Evolutionary conservation across 495 filamentous ascomycete species (phyloP).

Genomic region (Neurospora sp.): DNA sequence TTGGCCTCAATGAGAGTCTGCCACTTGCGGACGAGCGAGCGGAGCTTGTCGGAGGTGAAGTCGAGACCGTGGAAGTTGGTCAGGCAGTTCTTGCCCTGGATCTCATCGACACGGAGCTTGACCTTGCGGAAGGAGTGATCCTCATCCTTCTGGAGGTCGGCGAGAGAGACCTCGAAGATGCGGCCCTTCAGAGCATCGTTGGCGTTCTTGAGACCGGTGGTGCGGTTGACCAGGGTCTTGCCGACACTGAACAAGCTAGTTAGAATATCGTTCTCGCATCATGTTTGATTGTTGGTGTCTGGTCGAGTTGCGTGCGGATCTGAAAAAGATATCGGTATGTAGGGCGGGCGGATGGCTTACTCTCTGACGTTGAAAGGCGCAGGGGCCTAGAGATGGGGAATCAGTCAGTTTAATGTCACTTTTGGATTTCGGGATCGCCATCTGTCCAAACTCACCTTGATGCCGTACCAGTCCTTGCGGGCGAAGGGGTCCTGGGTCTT

Average conservation of each 20-base stretch:
- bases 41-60: slow-evolving; percentile 99
- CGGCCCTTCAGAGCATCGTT: slow-evolving; percentile 98
- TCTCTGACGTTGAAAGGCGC: slow-evolving; percentile 92
- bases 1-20: slow-evolving; percentile 99
- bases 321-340: slow-evolving; percentile 1
- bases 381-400: slow-evolving; percentile 54
- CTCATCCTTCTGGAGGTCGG: slow-evolving; percentile 98
- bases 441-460: slow-evolving; percentile 58
- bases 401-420: slow-evolving; percentile 9
- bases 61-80: slow-evolving; percentile 99
- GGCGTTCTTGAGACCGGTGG: slow-evolving; percentile 98
- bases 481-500: slow-evolving; percentile 92
- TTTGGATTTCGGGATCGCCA: not conserved
- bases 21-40: slow-evolving; percentile 98
- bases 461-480: slow-evolving; percentile 96
- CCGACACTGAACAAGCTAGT: slow-evolving; percentile 62
- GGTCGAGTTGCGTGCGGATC: not conserved
- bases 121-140: slow-evolving; percentile 99
- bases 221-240: slow-evolving; percentile 98
- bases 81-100: slow-evolving; percentile 99
- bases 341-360: slow-evolving; percentile 48
- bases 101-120: slow-evolving; percentile 96
- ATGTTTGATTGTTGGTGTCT: not conserved
- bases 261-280: slow-evolving; percentile 17
- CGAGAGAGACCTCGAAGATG: slow-evolving; percentile 97